Evolutionary conservation across 805 yeast species (phyloP), one percentile per base, ranked within the genome.

Genomic region (Lipomyces yamanashiensis): DNA sequence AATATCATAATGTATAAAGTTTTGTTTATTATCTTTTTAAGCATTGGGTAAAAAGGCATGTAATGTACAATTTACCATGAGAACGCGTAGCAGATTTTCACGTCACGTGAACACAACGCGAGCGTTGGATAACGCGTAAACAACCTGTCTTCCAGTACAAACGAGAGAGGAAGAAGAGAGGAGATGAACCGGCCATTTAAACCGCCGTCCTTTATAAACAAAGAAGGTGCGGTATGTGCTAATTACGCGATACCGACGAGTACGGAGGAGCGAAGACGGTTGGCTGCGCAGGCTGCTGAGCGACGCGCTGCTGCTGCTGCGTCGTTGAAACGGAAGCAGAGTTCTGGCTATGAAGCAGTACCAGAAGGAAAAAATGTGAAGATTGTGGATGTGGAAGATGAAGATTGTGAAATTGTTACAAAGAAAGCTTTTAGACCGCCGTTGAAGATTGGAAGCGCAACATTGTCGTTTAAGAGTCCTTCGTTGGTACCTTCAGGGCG

Each of bases 181-280:
- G 33, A 53, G 48, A 19, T 40, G 17, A 28, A 54, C 28, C 59
- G 65, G 17, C 66, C 66, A 28, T 62, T 62, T 53, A 62, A 62
- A 40, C 66, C 66, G 21, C 66, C 66, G 34, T 58, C 66, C 41
- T 54, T 62, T 28, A 40, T 62, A 1, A 58, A 28, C 15, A 39
- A 37, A 21, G 49, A 21, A 28, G 21, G 21, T 23, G 13, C 36
- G 41, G 12, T 19, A 10, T 39, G n/a, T 39, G n/a, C 48, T 7
- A n/a, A 17, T 15, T 28, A 44, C 41, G 9, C 58, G 40, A 10
- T 36, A 15, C 13, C 45, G 7, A 33, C 62, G 21, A 43, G 8
- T 4, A 21, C 43, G 41, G 47, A 57, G n/a, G 55, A 57, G 12
- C 50, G 45, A 28, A 33, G 43, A 28, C 8, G 37, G 43, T 17